phyloP scores from a whole-genome alignment of 352 stramenopile genomes.

The Pythium phragmitis region DNA sequence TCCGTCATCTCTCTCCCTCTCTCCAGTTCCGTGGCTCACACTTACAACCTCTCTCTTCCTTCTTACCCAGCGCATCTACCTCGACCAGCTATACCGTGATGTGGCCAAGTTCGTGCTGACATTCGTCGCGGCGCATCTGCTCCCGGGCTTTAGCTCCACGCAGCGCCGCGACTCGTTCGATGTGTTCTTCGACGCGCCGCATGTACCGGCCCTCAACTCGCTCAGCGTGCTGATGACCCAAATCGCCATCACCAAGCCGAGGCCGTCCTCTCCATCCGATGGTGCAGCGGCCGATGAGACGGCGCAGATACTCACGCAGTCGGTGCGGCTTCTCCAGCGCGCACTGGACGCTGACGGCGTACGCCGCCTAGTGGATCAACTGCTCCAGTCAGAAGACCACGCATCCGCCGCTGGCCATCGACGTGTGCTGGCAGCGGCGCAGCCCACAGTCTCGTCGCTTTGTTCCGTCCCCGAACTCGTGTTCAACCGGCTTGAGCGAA shows the following conservation, averaged over 20 bases:
- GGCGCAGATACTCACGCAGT: slow-evolving; percentile 41
- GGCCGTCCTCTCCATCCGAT: neutral
- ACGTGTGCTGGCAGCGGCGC: neutral
- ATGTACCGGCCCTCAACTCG: slow-evolving; percentile 36
- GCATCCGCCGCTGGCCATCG: slow-evolving; percentile 20
- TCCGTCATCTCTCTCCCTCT: neutral
- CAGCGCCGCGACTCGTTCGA: slow-evolving; percentile 51
- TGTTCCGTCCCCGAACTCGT: slow-evolving; percentile 46
- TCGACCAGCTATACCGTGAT: slow-evolving; percentile 59
- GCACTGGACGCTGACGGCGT: slow-evolving; percentile 30
- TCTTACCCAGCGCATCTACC: slow-evolving; percentile 39
- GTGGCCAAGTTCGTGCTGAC: slow-evolving; percentile 47
- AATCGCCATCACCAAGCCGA: slow-evolving; percentile 33
- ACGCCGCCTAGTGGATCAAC: slow-evolving; percentile 31
- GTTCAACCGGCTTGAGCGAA: slow-evolving; percentile 52
- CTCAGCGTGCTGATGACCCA: slow-evolving; percentile 36
- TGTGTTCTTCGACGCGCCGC: slow-evolving; percentile 47
- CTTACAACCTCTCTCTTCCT: neutral
- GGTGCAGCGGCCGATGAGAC: slow-evolving; percentile 26
- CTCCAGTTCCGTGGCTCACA: neutral
- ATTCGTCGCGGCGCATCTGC: slow-evolving; percentile 54
- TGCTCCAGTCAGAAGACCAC: slow-evolving; percentile 35
- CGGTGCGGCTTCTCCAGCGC: slow-evolving; percentile 44
- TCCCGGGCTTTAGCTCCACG: slow-evolving; percentile 42
- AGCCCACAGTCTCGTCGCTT: slow-evolving; percentile 10